phyloP scores from a whole-genome alignment of 805 yeast species.

The Ogataea sp. region DNA sequence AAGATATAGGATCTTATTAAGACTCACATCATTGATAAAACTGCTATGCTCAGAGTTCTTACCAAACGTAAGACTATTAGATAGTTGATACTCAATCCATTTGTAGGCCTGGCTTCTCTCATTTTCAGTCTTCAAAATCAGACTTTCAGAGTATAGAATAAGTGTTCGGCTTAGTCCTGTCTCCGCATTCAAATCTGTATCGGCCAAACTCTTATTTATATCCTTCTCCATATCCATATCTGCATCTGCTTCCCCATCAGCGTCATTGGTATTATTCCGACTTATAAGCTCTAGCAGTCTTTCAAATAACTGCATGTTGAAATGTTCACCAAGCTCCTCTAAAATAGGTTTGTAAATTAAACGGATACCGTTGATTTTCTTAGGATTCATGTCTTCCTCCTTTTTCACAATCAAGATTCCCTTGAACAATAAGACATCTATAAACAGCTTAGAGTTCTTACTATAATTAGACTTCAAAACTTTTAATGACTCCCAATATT shows the following conservation, averaged over 20 bases:
- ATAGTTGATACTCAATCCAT: slow-evolving; percentile 19
- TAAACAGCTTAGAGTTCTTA: slow-evolving; percentile 12
- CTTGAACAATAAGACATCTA: slow-evolving; percentile 20
- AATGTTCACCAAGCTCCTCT: slow-evolving; percentile 11
- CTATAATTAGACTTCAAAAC: slow-evolving; percentile 10
- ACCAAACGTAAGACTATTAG: slow-evolving; percentile 9
- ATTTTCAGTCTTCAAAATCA: slow-evolving; percentile 1
- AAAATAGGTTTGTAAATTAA: slow-evolving; percentile 22
- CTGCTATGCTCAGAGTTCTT: slow-evolving; percentile 13
- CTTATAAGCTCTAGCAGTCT: slow-evolving; percentile 2
- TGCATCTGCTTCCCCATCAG: slow-evolving; percentile 1
- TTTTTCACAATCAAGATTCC: slow-evolving; percentile 25
- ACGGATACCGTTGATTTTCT: slow-evolving; percentile 19
- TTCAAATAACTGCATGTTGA: background rate
- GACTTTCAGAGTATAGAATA: background rate
- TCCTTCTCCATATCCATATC: background rate
- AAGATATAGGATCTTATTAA: slow-evolving; percentile 5
- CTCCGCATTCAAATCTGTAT: too few species aligned
- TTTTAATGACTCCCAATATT: slow-evolving; percentile 33
- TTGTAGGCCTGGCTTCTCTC: slow-evolving; percentile 10
- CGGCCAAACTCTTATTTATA: too few species aligned
- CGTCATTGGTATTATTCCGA: slow-evolving; percentile 1
- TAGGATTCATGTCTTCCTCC: slow-evolving; percentile 13
- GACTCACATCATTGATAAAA: slow-evolving; percentile 10
- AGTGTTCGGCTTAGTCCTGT: background rate